phyloP scores from a whole-genome alignment of 192 early-diverging fungal species.

The Coemansia asiatica region DNA sequence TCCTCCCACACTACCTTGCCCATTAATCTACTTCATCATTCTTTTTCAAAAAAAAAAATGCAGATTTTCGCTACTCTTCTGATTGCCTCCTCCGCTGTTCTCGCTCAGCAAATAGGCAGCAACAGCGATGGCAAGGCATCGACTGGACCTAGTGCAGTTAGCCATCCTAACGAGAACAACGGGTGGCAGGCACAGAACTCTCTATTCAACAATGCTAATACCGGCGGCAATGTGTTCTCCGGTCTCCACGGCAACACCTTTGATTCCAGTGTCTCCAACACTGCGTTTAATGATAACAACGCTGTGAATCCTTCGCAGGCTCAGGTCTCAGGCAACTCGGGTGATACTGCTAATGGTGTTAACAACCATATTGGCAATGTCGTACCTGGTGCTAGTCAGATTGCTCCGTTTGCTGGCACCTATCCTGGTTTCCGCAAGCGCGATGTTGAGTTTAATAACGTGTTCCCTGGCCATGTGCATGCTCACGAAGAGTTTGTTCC shows the following conservation, averaged over 20 bases:
- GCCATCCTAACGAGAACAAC: constrained; percentile 51
- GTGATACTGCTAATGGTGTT: constrained; percentile 13
- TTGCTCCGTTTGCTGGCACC: neutral
- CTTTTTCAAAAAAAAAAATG: constrained; percentile 24
- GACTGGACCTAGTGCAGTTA: constrained; percentile 33
- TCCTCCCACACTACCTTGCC: too few relatives aligned
- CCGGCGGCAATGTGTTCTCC: constrained; percentile 36
- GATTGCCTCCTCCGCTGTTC: constrained; percentile 51
- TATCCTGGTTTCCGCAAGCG: constrained; percentile 11
- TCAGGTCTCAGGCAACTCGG: constrained; percentile 12
- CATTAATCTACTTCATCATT: neutral
- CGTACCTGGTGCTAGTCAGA: neutral
- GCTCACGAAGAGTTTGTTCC: neutral
- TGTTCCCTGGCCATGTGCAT: neutral
- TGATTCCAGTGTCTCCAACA: constrained; percentile 22
- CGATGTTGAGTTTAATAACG: constrained; percentile 1
- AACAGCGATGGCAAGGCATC: constrained; percentile 29
- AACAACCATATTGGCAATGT: constrained; percentile 17
- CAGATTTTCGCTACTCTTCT: constrained; percentile 53
- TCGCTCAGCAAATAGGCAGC: constrained; percentile 50
- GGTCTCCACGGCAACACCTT: constrained; percentile 27
- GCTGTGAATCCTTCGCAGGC: constrained; percentile 16
- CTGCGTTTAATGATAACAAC: constrained; percentile 26
- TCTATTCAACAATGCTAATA: constrained; percentile 19
- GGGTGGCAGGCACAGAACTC: constrained; percentile 44